These are phyloP conservation scores for Tetrahymena malaccensis DNA, from an alignment of 73 alveolate species.

Conservation along the genomic window DNA sequence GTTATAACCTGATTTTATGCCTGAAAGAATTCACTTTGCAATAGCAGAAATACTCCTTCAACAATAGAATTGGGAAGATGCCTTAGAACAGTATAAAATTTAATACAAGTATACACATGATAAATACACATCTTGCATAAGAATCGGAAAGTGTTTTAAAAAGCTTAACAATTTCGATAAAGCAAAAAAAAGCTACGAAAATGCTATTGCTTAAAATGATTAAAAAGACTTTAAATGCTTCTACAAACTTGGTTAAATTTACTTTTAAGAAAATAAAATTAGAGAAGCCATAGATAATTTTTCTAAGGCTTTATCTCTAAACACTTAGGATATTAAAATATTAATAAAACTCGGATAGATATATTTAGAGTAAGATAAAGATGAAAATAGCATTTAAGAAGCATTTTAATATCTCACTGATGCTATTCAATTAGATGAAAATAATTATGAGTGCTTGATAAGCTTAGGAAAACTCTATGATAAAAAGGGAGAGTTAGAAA, in stretches of 20 bases:
- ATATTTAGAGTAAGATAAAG: background rate
- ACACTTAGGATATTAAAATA: conserved; percentile 7
- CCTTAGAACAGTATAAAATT: background rate
- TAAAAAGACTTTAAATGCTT: background rate
- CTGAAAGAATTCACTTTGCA: background rate
- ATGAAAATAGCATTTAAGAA: background rate
- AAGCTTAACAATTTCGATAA: conserved; percentile 16
- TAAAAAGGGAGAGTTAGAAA: conserved; percentile 26
- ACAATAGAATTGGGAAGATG: background rate
- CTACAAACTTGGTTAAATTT: conserved; percentile 7
- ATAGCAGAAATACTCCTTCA: background rate
- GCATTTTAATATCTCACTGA: conserved; percentile 9
- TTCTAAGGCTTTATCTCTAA: background rate
- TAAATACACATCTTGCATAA: background rate
- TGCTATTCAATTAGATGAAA: background rate
- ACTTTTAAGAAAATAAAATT: background rate
- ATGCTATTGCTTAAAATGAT: conserved; percentile 10
- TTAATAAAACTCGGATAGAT: conserved; percentile 8
- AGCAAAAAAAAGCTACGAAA: conserved; percentile 14
- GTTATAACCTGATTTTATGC: background rate
- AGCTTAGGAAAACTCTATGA: conserved; percentile 23
- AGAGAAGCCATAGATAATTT: conserved; percentile 14
- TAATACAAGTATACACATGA: background rate
- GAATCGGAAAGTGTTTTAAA: conserved; percentile 29
- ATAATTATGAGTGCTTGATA: conserved; percentile 11